Conservation (phyloP, 78 protist species). For the Diacronema lutheri region DNA sequence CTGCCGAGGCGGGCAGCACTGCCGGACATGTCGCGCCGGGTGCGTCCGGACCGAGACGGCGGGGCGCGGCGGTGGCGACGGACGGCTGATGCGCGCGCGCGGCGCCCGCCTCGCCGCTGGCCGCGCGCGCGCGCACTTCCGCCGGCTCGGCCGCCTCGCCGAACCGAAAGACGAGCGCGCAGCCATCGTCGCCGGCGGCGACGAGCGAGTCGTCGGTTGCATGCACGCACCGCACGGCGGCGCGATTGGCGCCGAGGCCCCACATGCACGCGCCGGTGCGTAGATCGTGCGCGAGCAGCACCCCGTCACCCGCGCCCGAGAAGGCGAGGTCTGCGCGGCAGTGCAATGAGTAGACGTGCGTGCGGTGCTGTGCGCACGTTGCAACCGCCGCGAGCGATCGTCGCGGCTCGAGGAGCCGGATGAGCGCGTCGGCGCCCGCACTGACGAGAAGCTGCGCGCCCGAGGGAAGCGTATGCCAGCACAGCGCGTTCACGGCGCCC, state of each 20-base stretch:
- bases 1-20: background rate
- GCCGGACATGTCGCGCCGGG: background rate
- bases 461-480: background rate
- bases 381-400: background rate
- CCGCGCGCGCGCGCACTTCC: background rate
- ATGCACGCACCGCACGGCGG: conserved; percentile 13
- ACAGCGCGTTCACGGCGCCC: background rate
- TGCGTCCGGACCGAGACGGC: background rate
- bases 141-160: too few relatives aligned
- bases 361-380: background rate
- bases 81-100: background rate
- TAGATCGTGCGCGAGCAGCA: conserved; percentile 27
- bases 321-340: background rate
- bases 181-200: conserved; percentile 46
- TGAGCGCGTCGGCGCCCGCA: conserved; percentile 4
- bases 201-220: background rate
- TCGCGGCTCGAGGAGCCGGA: conserved; percentile 22
- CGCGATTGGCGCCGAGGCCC: conserved; percentile 24
- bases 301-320: conserved; percentile 23
- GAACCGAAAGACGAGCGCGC: background rate
- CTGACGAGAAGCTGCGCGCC: background rate
- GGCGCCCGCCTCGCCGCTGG: background rate
- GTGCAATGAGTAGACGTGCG: conserved; percentile 3
- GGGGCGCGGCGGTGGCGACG: background rate
- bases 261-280: background rate